Evolutionary conservation across 2,329 filamentous ascomycete genomes (phyloP).

Genomic region (Sarocladium strictum): DNA sequence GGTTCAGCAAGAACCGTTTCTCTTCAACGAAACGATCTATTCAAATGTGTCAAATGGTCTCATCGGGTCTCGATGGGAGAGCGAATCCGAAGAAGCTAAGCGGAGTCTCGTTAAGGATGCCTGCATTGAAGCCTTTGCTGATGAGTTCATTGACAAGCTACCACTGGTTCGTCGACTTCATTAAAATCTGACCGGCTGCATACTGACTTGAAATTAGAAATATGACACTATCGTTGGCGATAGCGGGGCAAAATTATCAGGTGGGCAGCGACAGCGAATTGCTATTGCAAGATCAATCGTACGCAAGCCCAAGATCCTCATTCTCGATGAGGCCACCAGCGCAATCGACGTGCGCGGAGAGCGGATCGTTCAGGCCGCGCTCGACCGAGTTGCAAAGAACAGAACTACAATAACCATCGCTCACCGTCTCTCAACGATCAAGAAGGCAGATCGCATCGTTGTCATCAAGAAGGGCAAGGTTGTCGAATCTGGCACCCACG

Average conservation of each 20-base stretch:
- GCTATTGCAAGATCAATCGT: constrained; percentile 73
- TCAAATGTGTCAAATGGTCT: constrained; percentile 58
- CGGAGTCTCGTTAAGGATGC: constrained; percentile 55
- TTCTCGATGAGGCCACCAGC: constrained; percentile 73
- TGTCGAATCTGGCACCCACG: constrained; percentile 70
- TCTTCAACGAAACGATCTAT: constrained; percentile 61
- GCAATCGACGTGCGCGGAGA: constrained; percentile 52
- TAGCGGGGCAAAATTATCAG: constrained; percentile 69
- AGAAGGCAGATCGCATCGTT: constrained; percentile 71
- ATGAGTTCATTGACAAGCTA: constrained; percentile 61
- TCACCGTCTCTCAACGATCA: constrained; percentile 68
- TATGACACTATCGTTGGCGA: constrained; percentile 74
- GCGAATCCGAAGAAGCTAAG: constrained; percentile 49
- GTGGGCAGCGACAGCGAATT: constrained; percentile 81
- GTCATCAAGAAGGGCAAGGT: constrained; percentile 67
- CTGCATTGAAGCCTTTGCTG: constrained; percentile 61
- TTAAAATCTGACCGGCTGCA: not conserved
- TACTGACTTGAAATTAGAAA: not conserved
- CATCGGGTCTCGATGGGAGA: constrained; percentile 44
- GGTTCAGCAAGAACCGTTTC: constrained; percentile 62
- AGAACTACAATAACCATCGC: constrained; percentile 71
- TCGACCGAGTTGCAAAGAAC: constrained; percentile 54
- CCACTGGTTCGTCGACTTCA: constrained; percentile 38
- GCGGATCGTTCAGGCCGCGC: constrained; percentile 57
- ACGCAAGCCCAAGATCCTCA: constrained; percentile 62